Base-by-base conservation (phyloP, 768 basidiomycete species). In the Pleurotus salmoneostramineus region DNA sequence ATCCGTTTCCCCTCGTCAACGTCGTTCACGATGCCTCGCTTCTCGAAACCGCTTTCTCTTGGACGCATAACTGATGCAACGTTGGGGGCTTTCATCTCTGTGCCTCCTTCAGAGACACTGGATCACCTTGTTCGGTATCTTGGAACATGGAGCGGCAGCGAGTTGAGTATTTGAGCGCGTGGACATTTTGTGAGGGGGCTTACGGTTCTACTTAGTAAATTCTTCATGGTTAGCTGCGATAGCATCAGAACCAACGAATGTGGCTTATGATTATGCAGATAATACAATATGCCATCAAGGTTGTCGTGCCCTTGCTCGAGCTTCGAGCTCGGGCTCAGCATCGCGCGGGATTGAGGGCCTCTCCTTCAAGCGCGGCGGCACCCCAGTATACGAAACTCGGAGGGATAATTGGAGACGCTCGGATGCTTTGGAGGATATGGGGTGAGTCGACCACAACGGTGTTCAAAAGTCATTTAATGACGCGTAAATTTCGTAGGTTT, bases 81-180 rank as follows among this genome's bases (percentile, higher is more conserved):
- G 17, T 70, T 93, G 4, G 91, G 91, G 0, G 77, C 76, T 15
- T 91, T 90, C 66, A 70, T 81, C 32, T 67, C 68, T 34, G 70
- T 89, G 7, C 81, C 81, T 27, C 77, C 83, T 1, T 88, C 87
- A 5, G 77, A 84, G 60, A 83, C 79, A 4, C 68, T 93, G 45
- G 79, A 91, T 64, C 91, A 91, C 69, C 75, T 91, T 6, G 78
- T 91, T 40, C 77, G 89, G 65, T 92, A 84, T 66, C 75, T 93
- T 54, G 84, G 87, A 56, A 90, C 91, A 64, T 93, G 89, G 89
- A 87, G 84, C 68, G 91, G 91, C 31, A 91, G 83, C 82, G 92
- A 94, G 91, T 92, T 76, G 75, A 69, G 84, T 84, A 62, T 48
- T 50, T 48, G 45, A 50, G 10, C 45, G 21, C 1, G 21, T 27